Conservation (phyloP, 148 eudicot species). For the Diospyros lotus region DNA sequence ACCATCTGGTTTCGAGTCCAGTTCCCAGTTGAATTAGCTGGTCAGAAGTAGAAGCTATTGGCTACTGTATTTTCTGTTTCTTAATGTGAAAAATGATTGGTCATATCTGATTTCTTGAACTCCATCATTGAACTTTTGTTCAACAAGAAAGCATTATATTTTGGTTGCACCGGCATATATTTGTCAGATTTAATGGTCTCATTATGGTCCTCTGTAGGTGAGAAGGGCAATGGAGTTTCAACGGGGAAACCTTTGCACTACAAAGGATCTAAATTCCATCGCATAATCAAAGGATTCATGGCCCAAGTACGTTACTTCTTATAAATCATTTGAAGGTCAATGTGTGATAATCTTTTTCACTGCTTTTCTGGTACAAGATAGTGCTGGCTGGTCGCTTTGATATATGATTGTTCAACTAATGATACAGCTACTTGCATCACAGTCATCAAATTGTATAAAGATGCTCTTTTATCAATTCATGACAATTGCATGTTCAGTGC, state of each 20-base stretch:
- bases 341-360: not conserved
- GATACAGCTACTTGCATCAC: slow-evolving; percentile 1
- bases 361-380: not conserved
- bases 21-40: not conserved
- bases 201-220: slow-evolving; percentile 45
- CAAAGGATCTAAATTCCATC: slow-evolving; percentile 83
- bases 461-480: not conserved
- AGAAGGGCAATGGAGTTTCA: slow-evolving; percentile 76
- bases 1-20: not conserved
- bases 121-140: not conserved
- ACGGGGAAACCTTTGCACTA: slow-evolving; percentile 82
- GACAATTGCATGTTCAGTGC: too few relatives aligned
- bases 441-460: not conserved
- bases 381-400: not conserved
- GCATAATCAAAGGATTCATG: slow-evolving; percentile 93
- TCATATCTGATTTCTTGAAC: not conserved
- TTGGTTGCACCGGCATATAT: not conserved
- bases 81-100: not conserved
- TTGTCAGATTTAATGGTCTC: not conserved
- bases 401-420: not conserved
- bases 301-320: slow-evolving; percentile 60
- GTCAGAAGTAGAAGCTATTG: not conserved
- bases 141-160: not conserved
- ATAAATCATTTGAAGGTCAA: not conserved
- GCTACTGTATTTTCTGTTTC: not conserved